These are phyloP conservation scores for Galerina sulciceps DNA, from an alignment of 768 basidiomycete genomes.

Conservation along the genomic window DNA sequence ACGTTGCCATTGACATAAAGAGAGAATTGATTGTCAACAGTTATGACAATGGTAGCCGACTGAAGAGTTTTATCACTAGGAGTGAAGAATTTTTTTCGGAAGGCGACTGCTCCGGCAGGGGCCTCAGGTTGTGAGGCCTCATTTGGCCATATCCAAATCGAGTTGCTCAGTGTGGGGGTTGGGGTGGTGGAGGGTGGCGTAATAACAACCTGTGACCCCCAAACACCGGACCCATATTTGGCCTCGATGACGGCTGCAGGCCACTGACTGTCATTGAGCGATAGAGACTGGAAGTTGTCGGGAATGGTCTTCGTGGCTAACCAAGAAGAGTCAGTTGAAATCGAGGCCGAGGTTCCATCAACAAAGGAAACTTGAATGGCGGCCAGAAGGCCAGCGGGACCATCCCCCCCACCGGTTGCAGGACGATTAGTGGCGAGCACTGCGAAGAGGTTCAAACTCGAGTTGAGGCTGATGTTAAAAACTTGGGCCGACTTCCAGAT, in stretches of 20 bases:
- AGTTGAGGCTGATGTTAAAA: constrained; percentile 21
- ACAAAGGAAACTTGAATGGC: constrained; percentile 27
- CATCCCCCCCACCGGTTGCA: constrained; percentile 20
- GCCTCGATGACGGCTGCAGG: too few relatives aligned
- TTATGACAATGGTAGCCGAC: constrained; percentile 33
- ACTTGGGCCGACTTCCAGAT: constrained; percentile 30
- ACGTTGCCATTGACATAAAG: constrained; percentile 34
- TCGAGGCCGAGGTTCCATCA: constrained; percentile 27
- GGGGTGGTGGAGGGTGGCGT: too few relatives aligned
- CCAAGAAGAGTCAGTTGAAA: constrained; percentile 29
- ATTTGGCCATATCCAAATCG: constrained; percentile 37
- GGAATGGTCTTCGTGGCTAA: constrained; percentile 25
- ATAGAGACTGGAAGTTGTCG: constrained; percentile 25
- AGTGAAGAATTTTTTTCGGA: constrained; percentile 31
- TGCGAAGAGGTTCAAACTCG: constrained; percentile 27
- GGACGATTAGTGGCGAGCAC: constrained; percentile 31
- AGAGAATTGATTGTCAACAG: constrained; percentile 32
- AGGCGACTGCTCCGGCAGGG: constrained; percentile 29
- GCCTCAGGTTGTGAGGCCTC: constrained; percentile 8
- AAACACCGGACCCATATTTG: too few relatives aligned
- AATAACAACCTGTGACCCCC: too few relatives aligned
- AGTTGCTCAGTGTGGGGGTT: constrained; percentile 14
- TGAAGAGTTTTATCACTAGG: constrained; percentile 29
- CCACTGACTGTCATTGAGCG: too few relatives aligned
- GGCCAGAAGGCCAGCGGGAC: constrained; percentile 29